Evolutionary conservation across 2,329 filamentous ascomycete genomes (phyloP), one percentile per base, ranked within the genome.

Genomic region (Cercospora janseana): DNA sequence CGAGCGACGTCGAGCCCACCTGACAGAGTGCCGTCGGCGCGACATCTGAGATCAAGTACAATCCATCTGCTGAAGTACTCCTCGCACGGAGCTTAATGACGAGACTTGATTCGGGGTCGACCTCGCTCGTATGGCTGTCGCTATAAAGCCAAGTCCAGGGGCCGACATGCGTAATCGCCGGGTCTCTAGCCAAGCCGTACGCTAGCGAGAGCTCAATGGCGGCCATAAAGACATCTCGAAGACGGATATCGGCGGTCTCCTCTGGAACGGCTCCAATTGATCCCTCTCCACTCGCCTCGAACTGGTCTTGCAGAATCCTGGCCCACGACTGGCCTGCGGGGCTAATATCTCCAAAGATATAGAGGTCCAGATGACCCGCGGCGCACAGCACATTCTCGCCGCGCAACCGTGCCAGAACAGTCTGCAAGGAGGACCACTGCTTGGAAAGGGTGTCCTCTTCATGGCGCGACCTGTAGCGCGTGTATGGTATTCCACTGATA

Each of bases 91-190:
- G 29, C 21, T 44, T 54, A 18, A 60, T 52, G 31, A 51, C 28
- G 4, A 46, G 46, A 29, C 46, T 48, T 3, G 48, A 43, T 16
- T 12, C 13, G n/a, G 21, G 35, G 12, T 52, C 44, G 2, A 23
- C 16, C 12, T 49, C 51, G 3, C 35, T 10, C 12, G 40, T 40
- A 8, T 28, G 40, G 6, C 24, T 23, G 12, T 24, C 29, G 8
- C 13, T 35, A 26, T 52, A 58, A 10, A 57, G 21, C 59, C 59
- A 61, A 15, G 52, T 56, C 59, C 59, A 61, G n/a, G 53, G 51
- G 10, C 31, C 55, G 9, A 60, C 21, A 37, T 55, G 55, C 12
- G 52, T 32, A 6, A 51, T 34, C 15, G 31, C 32, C 4, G 45
- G 28, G 31, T 53, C 40, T 41, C 15, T 46, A 20, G 55, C 52